Percentiles rank a stretch among this genome's conserved stretches.
phyloP scores from a whole-genome alignment of 2,329 filamentous ascomycete genomes.

The Xylariaceae sp. region DNA sequence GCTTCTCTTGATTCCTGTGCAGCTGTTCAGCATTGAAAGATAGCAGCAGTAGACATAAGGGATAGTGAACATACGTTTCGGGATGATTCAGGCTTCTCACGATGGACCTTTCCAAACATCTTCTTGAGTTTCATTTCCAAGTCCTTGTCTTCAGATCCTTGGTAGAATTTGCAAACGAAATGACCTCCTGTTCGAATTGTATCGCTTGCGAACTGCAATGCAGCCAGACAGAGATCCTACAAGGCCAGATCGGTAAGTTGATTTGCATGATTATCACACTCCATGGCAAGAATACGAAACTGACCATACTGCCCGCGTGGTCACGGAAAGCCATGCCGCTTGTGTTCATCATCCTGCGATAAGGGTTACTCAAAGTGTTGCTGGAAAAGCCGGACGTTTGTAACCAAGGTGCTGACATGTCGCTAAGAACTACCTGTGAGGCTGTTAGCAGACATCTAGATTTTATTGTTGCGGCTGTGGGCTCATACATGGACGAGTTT shows the following conservation, averaged over 20 bases:
- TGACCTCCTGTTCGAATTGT: conserved; percentile 83
- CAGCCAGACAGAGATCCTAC: conserved; percentile 88
- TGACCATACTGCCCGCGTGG: conserved; percentile 93
- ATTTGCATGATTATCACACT: neutral
- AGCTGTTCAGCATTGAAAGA: conserved; percentile 17
- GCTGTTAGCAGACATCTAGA: conserved; percentile 20
- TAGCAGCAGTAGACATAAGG: neutral
- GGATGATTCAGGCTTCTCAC: conserved; percentile 92
- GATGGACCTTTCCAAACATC: conserved; percentile 79
- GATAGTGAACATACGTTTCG: conserved; percentile 68
- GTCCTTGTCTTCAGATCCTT: conserved; percentile 82
- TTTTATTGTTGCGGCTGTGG: neutral
- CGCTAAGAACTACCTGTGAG: conserved; percentile 82
- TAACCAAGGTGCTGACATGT: conserved; percentile 98
- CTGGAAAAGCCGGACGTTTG: conserved; percentile 80
- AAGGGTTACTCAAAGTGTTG: conserved; percentile 93
- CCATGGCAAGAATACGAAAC: conserved; percentile 38
- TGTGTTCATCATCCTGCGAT: conserved; percentile 99
- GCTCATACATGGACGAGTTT: conserved; percentile 72
- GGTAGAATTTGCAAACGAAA: conserved; percentile 98
- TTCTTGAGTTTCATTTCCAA: conserved; percentile 77
- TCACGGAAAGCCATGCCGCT: conserved; percentile 87
- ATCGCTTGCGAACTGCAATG: conserved; percentile 83
- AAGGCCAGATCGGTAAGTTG: conserved; percentile 1
- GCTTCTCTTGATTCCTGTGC: conserved; percentile 83